Evolutionary conservation across 805 yeast species (phyloP), one percentile per base, ranked within the genome.

Genomic region (Saturnispora ahearnii): DNA sequence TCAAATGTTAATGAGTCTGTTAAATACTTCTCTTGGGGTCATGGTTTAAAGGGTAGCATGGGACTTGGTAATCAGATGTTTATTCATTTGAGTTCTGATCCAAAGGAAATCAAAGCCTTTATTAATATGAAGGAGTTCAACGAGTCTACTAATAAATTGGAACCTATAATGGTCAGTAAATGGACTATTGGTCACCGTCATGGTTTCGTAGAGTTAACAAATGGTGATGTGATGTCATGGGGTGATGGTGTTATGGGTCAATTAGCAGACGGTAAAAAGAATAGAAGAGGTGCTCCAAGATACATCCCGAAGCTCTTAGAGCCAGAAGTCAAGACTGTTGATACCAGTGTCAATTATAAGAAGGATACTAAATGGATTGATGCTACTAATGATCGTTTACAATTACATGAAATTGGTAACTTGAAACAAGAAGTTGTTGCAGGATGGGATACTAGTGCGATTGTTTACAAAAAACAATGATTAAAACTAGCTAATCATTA

Each of bases 211-310:
- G 78, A 79, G 9, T 66, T 85, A 50, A 64, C 71, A 40, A 83
- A 83, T 53, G 75, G 75, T 21, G 88, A 84, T 59, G 83, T 88
- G 21, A 62, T 83, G 36, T 76, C 70, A 5, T 88, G 96, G 88
- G 99, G 99, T 24, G 83, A 80, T 41, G 91, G 90, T 64, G 84
- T 81, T 59, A 71, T 56, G 57, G 95, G 91, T 24, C 96, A 91
- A 67, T 72, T 87, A 41, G 96, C 95, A 11, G 87, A 81, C 59
- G 95, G 96, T 29, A 84, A 84, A 59, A 71, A 75, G 40, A 74
- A 76, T 52, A 83, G 84, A 61, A 63, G 73, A 18, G 70, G 81
- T 29, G 69, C 68, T 53, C 91, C 93, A 0, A 48, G 64, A 1
- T 62, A 67, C 8, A 61, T 81, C 30, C 87, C 88, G 5, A 68